Base-by-base conservation (phyloP, 176 grass and related monocot genomes). In the Tuctoria greenei region DNA sequence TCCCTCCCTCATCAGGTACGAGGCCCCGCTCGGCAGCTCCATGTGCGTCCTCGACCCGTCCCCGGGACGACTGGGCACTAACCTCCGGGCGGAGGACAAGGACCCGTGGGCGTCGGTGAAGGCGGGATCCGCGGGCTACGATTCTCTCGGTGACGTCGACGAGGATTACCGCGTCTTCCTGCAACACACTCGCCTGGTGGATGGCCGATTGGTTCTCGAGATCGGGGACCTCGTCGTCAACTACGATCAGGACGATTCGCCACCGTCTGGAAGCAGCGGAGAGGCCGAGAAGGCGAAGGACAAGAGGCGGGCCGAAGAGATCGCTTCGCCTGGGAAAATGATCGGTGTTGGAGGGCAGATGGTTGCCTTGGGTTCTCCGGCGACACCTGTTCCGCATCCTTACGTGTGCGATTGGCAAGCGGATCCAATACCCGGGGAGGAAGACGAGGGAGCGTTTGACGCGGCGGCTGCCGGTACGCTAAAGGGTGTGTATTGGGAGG, bases 121-220 rank as follows among this genome's bases (percentile, higher is more conserved):
- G 20, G 45, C 64, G 71, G 25, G 7, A 7, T 51, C 79, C 57
- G 72, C 81, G 25, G 64, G 37, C 62, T 18, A 66, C 49, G 73
- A 82, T 16, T 75, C 64, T 0, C 73, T 82, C 74, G 27, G 63
- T 11, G 69, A 68, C 43, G 52, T 81, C 50, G 85, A 93, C 65
- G 81, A 75, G 34, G 84, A 85, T 16, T 93, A 93, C 72, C 81
- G 75, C 81, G 8, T 84, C 26, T 93, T 93, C 81, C 61, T 93
- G 73, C 56, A 67, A 49, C 84, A 84, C 50, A 20, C 82, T 43
- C 45, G 81, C 58, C 34, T 84, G 34, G 73, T 81, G 40, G 68
- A 91, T 26, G 82, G 75, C n/a, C 58, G 50, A 6, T 10, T 89
- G 81, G 42, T 87, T 43, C 73, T 90, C 39, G 58, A 89, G 59